Evolutionary conservation across 306 rosid species (phyloP), one percentile per base, ranked within the genome.

Genomic region (Fagus crenata): DNA sequence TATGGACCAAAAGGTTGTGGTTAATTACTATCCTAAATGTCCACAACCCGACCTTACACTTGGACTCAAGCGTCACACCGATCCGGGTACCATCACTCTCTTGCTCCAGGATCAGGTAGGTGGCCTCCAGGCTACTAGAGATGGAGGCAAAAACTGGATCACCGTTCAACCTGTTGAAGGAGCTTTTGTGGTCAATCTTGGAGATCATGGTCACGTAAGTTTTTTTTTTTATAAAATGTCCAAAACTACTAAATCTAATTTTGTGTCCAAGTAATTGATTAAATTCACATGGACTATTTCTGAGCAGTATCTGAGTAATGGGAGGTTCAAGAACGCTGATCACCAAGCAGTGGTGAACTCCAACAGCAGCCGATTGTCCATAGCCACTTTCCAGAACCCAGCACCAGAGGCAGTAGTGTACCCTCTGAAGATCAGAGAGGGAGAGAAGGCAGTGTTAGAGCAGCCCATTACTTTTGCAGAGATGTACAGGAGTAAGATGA

Each of bases 271-370:
- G 7, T 13, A 36, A 31, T 9, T n/a, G 39, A 53, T 39, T 31
- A 18, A 64, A 37, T n/a, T 31, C 4, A 33, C 39, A 9, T 65
- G 11, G 58, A 7, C 6, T 40, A 9, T 33, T 8, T 49, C 40
- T 22, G 59, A 17, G 84, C 76, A 92, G 98, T 89, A 12, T 85
- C 76, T 95, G 69, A 90, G 99, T 65, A 92, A 95, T 60, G 97
- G 99, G 71, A 90, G 97, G 84, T 95, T 95, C 87, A 95, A 85
- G 87, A 95, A 87, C 22, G 99, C 97, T 7, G 97, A 95, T 67
- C 99, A 95, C 56, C 93, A 87, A 74, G 99, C 97, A 18, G 99
- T 92, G 75, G 99, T 95, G 84, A 95, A 95, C 88, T 90, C 97
- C 0, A 84, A 91, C 80, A 9, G 32, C 6, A 91, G 91, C 71